Percentiles rank a stretch among this genome's conserved stretches.
Evolutionary conservation across 2,329 filamentous ascomycete species (phyloP).

Genomic region (Claviceps maximensis): DNA sequence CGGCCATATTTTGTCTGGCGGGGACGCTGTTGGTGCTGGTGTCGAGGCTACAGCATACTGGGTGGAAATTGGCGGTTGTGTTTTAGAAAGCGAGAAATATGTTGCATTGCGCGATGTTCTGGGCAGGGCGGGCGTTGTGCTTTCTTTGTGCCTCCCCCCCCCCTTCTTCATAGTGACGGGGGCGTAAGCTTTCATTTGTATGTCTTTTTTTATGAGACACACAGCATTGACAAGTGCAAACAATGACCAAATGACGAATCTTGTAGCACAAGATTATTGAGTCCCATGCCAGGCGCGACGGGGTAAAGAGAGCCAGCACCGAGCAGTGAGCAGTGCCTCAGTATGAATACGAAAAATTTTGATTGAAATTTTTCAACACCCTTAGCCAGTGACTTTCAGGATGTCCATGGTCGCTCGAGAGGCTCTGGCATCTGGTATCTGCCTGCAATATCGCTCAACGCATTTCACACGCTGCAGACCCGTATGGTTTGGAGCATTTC

Average conservation of each 20-base stretch:
- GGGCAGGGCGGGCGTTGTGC: neutral
- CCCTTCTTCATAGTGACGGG: neutral
- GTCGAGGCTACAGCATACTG: conserved; percentile 15
- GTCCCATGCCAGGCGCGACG: neutral
- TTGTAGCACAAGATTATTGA: neutral
- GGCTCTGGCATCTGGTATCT: neutral
- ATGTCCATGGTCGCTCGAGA: neutral
- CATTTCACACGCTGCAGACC: neutral
- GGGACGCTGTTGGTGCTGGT: conserved; percentile 16
- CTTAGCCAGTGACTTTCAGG: neutral
- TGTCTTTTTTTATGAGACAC: too few species aligned
- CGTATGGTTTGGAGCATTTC: neutral
- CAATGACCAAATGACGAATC: too few species aligned
- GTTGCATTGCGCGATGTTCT: neutral
- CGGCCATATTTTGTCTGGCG: conserved; percentile 17
- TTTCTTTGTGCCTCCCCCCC: neutral
- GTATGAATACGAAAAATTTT: neutral
- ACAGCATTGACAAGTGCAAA: too few species aligned
- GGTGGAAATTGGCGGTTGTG: conserved; percentile 12
- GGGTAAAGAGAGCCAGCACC: neutral
- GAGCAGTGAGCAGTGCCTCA: neutral
- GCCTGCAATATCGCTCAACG: neutral
- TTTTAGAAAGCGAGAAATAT: conserved; percentile 10
- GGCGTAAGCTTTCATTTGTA: neutral
- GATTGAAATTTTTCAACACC: too few species aligned